These are phyloP conservation scores for Taphrina betulina DNA, from an alignment of 1,139 yeast species.

Conservation along the genomic window DNA sequence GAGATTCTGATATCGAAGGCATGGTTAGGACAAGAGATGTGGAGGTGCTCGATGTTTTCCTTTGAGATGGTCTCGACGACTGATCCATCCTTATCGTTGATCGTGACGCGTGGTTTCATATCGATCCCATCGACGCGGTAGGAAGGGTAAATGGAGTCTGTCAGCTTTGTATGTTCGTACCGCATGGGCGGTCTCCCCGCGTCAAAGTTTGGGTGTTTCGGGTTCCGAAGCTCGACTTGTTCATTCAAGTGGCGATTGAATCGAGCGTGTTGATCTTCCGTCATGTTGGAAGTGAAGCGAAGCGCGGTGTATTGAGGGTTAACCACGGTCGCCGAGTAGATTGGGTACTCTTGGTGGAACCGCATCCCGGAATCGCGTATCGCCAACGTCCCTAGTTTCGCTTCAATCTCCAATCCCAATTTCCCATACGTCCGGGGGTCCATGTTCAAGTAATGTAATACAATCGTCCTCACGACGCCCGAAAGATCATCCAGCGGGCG, in stretches of 20 bases:
- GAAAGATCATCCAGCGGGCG: constrained; percentile 4
- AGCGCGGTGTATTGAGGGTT: constrained; percentile 38
- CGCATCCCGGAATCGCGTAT: constrained; percentile 62
- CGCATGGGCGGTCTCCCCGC: constrained; percentile 1
- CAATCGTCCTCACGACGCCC: constrained; percentile 1
- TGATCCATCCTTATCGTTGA: constrained; percentile 28
- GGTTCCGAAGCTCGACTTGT: constrained; percentile 30
- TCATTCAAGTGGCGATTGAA: constrained; percentile 34
- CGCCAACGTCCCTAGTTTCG: constrained; percentile 70
- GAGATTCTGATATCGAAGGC: constrained; percentile 37
- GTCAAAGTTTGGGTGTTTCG: constrained; percentile 15
- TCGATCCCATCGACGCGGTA: constrained; percentile 8
- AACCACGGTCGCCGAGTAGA: constrained; percentile 65
- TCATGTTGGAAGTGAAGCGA: constrained; percentile 33
- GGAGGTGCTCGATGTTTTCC: constrained; percentile 35
- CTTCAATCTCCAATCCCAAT: constrained; percentile 60
- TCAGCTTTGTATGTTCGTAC: constrained; percentile 27
- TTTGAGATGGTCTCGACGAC: constrained; percentile 35
- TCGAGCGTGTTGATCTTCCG: constrained; percentile 25
- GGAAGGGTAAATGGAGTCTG: constrained; percentile 26
- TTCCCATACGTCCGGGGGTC: constrained; percentile 18
- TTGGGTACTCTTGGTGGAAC: constrained; percentile 54
- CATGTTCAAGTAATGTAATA: constrained; percentile 9
- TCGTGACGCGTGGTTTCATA: constrained; percentile 34
- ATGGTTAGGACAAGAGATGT: constrained; percentile 35